Conservation (phyloP, 2,329 filamentous ascomycete species). For the Gaeumannomyces tritici region DNA sequence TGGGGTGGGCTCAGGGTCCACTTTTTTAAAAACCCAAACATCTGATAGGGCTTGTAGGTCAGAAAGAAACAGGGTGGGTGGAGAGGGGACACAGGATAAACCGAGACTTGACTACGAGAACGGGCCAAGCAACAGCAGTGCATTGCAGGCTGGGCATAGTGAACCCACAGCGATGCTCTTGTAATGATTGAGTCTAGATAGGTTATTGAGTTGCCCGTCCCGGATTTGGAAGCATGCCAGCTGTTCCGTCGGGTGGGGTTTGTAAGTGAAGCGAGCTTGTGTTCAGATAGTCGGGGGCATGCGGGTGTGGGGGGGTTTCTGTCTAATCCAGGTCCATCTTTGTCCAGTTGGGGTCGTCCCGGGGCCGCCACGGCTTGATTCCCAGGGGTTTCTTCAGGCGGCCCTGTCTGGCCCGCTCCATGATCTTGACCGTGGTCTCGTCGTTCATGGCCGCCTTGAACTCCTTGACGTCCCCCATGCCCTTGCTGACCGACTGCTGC, state of each 20-base stretch:
- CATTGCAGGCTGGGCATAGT: not conserved
- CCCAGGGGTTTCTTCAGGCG: conserved; percentile 42
- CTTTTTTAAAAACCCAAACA: not conserved
- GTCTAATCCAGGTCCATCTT: conserved; percentile 7
- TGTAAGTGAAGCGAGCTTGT: not conserved
- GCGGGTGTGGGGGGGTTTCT: too few species aligned
- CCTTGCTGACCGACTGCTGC: conserved; percentile 34
- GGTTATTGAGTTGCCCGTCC: not conserved
- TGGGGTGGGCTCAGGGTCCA: not conserved
- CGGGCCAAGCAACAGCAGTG: not conserved
- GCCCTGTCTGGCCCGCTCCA: conserved; percentile 44
- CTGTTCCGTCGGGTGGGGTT: not conserved
- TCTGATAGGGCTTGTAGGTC: not conserved
- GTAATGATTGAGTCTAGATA: not conserved
- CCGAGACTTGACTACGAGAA: not conserved
- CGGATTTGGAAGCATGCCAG: not conserved
- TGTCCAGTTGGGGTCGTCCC: conserved; percentile 51
- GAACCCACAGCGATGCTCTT: not conserved
- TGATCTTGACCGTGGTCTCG: conserved; percentile 36
- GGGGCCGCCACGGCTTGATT: conserved; percentile 49
- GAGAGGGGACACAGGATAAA: not conserved
- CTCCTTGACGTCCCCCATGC: conserved; percentile 40
- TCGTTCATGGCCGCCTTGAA: conserved; percentile 37
- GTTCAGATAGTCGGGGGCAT: not conserved
- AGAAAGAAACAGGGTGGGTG: not conserved